Base-by-base conservation (phyloP, 768 basidiomycete genomes). In the Lepiota subincarnata region DNA sequence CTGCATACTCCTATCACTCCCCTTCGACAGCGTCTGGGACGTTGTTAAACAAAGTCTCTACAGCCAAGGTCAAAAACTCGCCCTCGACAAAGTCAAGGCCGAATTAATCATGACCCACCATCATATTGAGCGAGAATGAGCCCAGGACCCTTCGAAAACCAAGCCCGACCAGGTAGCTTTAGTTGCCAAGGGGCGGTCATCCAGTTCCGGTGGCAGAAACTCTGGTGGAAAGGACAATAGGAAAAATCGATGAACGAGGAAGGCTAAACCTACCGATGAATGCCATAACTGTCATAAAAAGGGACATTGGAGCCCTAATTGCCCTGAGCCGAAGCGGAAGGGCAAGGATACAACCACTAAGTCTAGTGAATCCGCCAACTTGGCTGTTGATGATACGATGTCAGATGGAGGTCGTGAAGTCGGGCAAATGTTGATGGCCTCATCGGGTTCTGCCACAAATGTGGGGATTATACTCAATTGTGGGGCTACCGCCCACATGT, bases 401-500 rank as follows among this genome's bases (percentile, higher is more conserved):
- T 41, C 40, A 28, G 37, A 41, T 13, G 35, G 35, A 11, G 19
- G 24, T 7, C 36, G 53, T 4, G 59, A 55, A 34, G 44, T 59
- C 40, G 48, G 57, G 11, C 28, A 11, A 11, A 43, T 43, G 42
- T 41, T 43, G 13, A 47, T 50, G 26, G 42, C 36, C 10, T 18
- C 22, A 31, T 34, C 22, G n/a, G 20, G 35, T 19, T 7, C 7
- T 10, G 19, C 19, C 26, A 10, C 19, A 13, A 31, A 31, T 16
- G 34, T 55, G 20, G 42, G 26, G n/a, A 11, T 43, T 2, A 7
- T 60, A 31, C 35, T 59, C 7, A 55, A 60, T 42, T 46, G 48
- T 34, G 55, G 53, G 8, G 59, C 58, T 1, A 48, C 59, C 11
- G 50, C 48, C 2, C 60, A 61, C 35, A 61, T 61, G 59, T 60